Evolutionary conservation across 768 basidiomycete species (phyloP).

Genomic region (Antrodiella citrinella): DNA sequence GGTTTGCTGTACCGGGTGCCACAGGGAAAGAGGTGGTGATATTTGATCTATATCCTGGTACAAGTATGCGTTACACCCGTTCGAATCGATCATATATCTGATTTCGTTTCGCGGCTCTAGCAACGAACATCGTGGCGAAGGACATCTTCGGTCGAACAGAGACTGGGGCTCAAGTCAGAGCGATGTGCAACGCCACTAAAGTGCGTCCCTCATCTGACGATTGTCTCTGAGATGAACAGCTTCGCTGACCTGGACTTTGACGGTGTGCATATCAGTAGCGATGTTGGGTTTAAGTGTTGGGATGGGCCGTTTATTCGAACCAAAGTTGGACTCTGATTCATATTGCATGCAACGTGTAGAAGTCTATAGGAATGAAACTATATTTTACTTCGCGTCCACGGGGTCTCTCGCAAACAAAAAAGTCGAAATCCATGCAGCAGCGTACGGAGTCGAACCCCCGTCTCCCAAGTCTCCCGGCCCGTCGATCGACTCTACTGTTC

Average conservation of each 20-base stretch:
- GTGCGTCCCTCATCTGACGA: constrained; percentile 33
- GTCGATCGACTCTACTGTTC: background rate
- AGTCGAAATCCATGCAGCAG: too few relatives aligned
- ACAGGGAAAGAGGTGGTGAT: constrained; percentile 54
- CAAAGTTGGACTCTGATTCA: constrained; percentile 22
- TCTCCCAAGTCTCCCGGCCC: background rate
- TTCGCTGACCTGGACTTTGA: too few relatives aligned
- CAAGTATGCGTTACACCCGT: constrained; percentile 29
- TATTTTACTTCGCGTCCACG: too few relatives aligned
- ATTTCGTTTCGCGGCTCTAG: constrained; percentile 20
- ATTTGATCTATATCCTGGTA: constrained; percentile 49
- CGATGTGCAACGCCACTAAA: constrained; percentile 47
- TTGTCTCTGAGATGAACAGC: too few relatives aligned
- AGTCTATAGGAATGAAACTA: background rate
- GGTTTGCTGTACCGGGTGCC: constrained; percentile 46
- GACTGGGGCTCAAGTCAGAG: constrained; percentile 33
- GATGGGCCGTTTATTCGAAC: constrained; percentile 38
- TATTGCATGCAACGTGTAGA: too few relatives aligned
- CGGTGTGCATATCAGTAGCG: too few relatives aligned
- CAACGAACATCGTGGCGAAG: constrained; percentile 41
- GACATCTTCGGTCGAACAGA: constrained; percentile 39
- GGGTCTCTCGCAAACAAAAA: too few relatives aligned
- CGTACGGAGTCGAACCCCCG: background rate
- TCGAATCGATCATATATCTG: too few relatives aligned
- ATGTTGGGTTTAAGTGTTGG: constrained; percentile 45